Evolutionary conservation across 2,329 filamentous ascomycete species (phyloP).

Genomic region (Colletotrichum euphorbiae): DNA sequence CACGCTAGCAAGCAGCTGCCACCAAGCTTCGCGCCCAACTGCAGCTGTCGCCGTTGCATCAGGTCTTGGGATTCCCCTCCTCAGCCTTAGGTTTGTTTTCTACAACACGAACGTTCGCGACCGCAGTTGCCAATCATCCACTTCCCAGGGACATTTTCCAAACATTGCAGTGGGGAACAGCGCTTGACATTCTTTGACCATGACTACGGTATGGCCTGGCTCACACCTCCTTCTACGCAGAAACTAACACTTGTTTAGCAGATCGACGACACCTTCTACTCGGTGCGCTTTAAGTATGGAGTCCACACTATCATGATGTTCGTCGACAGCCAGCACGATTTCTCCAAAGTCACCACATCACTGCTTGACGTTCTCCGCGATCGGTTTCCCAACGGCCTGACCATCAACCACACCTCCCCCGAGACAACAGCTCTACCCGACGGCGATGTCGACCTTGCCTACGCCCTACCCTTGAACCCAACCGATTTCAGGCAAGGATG

Average conservation of each 20-base stretch:
- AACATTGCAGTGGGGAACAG: not conserved
- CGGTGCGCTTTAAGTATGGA: slow-evolving; percentile 79
- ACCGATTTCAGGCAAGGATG: slow-evolving; percentile 62
- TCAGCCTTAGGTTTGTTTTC: not conserved
- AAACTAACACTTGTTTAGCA: slow-evolving; percentile 33
- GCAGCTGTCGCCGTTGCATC: not conserved
- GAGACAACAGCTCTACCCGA: slow-evolving; percentile 54
- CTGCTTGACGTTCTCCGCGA: slow-evolving; percentile 70
- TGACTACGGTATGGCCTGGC: slow-evolving; percentile 1
- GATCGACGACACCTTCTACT: slow-evolving; percentile 65
- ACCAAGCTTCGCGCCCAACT: slow-evolving; percentile 3
- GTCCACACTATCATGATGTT: slow-evolving; percentile 78
- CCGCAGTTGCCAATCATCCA: not conserved
- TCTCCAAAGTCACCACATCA: slow-evolving; percentile 67
- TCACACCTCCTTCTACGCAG: not conserved
- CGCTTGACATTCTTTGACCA: too few species aligned
- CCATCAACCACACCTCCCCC: slow-evolving; percentile 47
- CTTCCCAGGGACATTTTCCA: too few species aligned
- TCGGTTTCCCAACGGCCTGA: slow-evolving; percentile 66
- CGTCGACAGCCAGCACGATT: slow-evolving; percentile 67
- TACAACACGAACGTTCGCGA: not conserved
- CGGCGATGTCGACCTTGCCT: slow-evolving; percentile 57
- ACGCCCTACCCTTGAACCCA: slow-evolving; percentile 58
- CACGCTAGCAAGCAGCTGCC: slow-evolving; percentile 11
- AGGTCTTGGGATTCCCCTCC: not conserved